A percentile compares a stretch with the other conserved stretches of the same genome.
Conservation (phyloP, 1,139 yeast species). For the Magnusiomyces suaveolens region DNA sequence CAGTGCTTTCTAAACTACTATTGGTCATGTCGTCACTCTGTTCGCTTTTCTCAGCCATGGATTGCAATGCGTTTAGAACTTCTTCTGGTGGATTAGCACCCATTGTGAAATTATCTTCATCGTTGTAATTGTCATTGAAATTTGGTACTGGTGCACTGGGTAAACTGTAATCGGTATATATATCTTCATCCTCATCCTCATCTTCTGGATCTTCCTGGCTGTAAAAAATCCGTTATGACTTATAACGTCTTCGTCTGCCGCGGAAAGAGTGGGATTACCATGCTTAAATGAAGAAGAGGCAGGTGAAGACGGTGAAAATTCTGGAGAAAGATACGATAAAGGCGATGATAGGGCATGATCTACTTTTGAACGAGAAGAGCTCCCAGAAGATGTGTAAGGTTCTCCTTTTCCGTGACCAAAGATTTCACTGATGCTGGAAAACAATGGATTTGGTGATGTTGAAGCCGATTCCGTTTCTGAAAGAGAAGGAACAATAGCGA, state of each 20-base stretch:
- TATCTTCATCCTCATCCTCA: conserved; percentile 4
- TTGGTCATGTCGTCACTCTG: not conserved
- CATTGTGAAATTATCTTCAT: not conserved
- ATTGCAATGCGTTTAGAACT: not conserved
- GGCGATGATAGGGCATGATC: not conserved
- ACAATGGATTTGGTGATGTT: not conserved
- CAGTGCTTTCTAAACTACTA: not conserved
- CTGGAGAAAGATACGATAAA: not conserved
- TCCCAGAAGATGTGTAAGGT: not conserved
- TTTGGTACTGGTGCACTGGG: not conserved
- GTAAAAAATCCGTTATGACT: conserved; percentile 4
- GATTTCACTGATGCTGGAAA: conserved; percentile 3
- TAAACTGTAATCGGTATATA: not conserved
- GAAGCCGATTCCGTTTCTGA: not conserved
- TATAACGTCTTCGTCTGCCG: not conserved
- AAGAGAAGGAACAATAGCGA: conserved; percentile 12
- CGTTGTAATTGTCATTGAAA: not conserved
- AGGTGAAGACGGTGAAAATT: not conserved
- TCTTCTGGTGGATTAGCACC: not conserved
- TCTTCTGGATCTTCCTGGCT: not conserved
- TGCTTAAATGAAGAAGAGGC: not conserved
- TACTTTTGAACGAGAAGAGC: not conserved
- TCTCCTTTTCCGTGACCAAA: conserved; percentile 2
- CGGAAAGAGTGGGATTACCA: not conserved
- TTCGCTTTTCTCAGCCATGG: not conserved